Conservation (phyloP, 257 asterid species). For the Cynanchum wilfordii region DNA sequence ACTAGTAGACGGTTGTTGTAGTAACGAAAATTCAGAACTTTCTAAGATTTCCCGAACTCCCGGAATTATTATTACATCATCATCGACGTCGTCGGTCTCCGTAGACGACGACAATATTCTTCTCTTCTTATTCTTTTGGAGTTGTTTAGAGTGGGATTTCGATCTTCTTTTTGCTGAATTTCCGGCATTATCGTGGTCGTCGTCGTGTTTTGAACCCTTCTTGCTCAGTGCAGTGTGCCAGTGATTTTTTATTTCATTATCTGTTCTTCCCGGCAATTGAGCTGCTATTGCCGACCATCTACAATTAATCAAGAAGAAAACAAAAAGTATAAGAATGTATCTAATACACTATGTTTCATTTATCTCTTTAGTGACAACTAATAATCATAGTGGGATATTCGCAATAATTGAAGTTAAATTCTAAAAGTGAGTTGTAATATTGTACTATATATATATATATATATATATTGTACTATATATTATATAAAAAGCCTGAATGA, state of each 20-base stretch:
- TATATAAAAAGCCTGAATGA: no score
- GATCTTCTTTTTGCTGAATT: slow-evolving; percentile 4
- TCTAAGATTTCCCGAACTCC: slow-evolving; percentile 14
- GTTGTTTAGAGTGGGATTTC: neutral
- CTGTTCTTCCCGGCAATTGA: slow-evolving; percentile 73
- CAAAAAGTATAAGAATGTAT: neutral
- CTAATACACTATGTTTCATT: no score
- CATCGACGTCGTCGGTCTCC: neutral
- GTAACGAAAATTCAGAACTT: slow-evolving; percentile 17
- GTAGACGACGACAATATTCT: neutral
- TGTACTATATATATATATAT: no score
- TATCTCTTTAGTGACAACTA: no score
- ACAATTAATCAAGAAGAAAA: neutral
- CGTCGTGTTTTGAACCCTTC: slow-evolving; percentile 31
- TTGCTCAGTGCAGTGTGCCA: slow-evolving; percentile 70
- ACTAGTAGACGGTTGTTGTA: neutral
- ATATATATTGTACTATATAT: no score
- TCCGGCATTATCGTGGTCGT: no score
- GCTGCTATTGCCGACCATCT: slow-evolving; percentile 93
- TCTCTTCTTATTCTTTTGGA: neutral
- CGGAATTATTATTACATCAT: neutral
- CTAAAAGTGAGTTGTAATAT: no score
- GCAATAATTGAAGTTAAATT: no score
- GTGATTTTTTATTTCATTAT: slow-evolving; percentile 80
- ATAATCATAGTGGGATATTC: no score